Base-by-base conservation (phyloP, 129 eudicot species). In the Ambrosia trifida region DNA sequence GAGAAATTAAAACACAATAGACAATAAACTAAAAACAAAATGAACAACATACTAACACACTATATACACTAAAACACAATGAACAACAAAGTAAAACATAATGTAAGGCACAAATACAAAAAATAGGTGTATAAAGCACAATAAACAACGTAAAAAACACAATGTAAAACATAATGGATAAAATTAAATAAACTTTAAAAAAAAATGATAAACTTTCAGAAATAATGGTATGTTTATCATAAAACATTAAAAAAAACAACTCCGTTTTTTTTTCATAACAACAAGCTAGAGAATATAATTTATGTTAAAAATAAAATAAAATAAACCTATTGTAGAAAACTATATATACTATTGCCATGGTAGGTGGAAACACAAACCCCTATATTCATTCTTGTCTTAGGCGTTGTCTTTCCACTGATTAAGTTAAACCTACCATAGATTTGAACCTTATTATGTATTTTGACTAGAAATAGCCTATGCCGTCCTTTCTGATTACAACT, bases 401-500 rank as follows among this genome's bases (percentile, higher is more conserved):
- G 49, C 32, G 73, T 75, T 75, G 73, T 75, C 72, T 75, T 66
- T 31, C 46, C 17, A 50, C 64, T 40, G 45, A 65, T 74, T 64
- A 64, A 51, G 66, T 74, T 74, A 65, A 62, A 20, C 24, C 24
- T 47, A 72, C 57, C 32, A 32, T 7, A 61, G 69, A 19, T 73
- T 46, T 31, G 24, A 62, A 33, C 24, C 50, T 47, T 32, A 47
- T 58, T n/a, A 63, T 46, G 11, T 24, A 19, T 19, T 18, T 45
- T 40, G 63, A 47, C 49, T 49, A 30, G 16, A 62, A 60, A 45
- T 17, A 16, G 14, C 38, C 35, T 18, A 33, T 50, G 32, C 64
- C 60, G 64, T 49, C 70, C 63, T 62, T 66, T 53, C 59, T 75
- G 79, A 75, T 75, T 66, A 75, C 73, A 75, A 75, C 79, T 75